A percentile compares a stretch with the other conserved stretches of the same genome.
Conservation (phyloP, 306 rosid genomes). For the Glycine soja region DNA sequence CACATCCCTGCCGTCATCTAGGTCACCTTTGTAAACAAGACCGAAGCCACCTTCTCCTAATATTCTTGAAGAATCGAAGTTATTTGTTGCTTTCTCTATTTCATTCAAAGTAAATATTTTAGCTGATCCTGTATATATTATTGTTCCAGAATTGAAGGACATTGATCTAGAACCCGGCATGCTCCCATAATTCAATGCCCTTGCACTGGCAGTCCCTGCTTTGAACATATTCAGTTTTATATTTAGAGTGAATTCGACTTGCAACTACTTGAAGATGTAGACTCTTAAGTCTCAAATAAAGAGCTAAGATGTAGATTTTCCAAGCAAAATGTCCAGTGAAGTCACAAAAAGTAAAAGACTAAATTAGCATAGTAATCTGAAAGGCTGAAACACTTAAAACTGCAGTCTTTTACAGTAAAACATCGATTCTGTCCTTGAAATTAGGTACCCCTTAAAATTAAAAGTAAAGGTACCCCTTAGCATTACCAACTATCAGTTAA, state of each 20-base stretch:
- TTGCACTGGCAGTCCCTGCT: constrained; percentile 50
- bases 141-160: constrained; percentile 56
- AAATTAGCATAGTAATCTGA: not conserved
- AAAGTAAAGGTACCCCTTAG: not conserved
- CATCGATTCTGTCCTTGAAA: not conserved
- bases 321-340: not conserved
- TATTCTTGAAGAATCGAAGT: constrained; percentile 74
- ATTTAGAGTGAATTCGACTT: constrained; percentile 29
- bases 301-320: not conserved
- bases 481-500: not conserved
- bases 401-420: not conserved
- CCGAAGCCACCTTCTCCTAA: constrained; percentile 97
- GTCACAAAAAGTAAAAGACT: not conserved
- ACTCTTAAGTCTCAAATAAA: no score
- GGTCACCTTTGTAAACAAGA: constrained; percentile 71
- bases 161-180: constrained; percentile 60
- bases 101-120: constrained; percentile 74
- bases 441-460: not conserved
- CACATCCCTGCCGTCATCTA: constrained; percentile 75
- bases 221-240: constrained; percentile 33
- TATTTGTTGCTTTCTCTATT: constrained; percentile 74
- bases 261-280: not conserved
- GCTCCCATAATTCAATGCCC: constrained; percentile 52
- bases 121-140: constrained; percentile 72
- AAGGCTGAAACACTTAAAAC: not conserved